These are phyloP conservation scores for Penicillium sp. DNA, from an alignment of 2,329 filamentous ascomycete species.

Conservation along the genomic window DNA sequence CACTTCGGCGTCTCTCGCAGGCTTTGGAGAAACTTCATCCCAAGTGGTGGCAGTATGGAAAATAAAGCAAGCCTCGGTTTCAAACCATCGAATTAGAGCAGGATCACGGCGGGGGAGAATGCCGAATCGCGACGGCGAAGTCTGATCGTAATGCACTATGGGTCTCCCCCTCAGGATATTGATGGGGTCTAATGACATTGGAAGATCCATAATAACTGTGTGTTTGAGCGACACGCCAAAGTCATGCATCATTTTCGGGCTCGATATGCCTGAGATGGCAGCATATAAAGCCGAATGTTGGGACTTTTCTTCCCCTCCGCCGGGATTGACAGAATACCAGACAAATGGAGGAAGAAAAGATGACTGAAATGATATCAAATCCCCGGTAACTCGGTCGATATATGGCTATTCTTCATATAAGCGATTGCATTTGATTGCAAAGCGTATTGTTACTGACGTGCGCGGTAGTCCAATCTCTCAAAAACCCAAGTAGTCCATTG, in stretches of 20 bases:
- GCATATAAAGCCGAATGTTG: constrained; percentile 23
- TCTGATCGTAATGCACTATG: constrained; percentile 42
- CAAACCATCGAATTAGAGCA: constrained; percentile 63
- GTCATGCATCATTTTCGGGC: constrained; percentile 75
- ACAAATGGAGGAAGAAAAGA: constrained; percentile 67
- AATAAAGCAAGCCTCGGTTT: constrained; percentile 67
- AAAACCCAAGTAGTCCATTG: background rate
- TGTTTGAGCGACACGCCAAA: constrained; percentile 66
- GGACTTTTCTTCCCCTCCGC: background rate
- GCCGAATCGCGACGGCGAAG: constrained; percentile 62
- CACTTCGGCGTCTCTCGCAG: constrained; percentile 9
- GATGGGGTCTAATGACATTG: constrained; percentile 64
- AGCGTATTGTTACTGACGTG: background rate
- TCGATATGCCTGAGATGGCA: constrained; percentile 61
- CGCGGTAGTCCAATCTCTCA: background rate
- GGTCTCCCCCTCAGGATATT: constrained; percentile 28
- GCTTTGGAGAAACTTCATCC: constrained; percentile 46
- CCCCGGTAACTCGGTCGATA: constrained; percentile 64
- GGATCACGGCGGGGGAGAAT: constrained; percentile 66
- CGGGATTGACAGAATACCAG: constrained; percentile 60
- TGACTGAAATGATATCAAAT: constrained; percentile 68
- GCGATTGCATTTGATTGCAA: background rate
- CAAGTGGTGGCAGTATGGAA: constrained; percentile 73
- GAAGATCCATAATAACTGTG: constrained; percentile 70
- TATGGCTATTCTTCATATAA: constrained; percentile 56